Percentiles rank a stretch among this genome's conserved stretches.
Evolutionary conservation across 176 grass and related monocot genomes (phyloP).

Genomic region (Eragrostis nindensis): DNA sequence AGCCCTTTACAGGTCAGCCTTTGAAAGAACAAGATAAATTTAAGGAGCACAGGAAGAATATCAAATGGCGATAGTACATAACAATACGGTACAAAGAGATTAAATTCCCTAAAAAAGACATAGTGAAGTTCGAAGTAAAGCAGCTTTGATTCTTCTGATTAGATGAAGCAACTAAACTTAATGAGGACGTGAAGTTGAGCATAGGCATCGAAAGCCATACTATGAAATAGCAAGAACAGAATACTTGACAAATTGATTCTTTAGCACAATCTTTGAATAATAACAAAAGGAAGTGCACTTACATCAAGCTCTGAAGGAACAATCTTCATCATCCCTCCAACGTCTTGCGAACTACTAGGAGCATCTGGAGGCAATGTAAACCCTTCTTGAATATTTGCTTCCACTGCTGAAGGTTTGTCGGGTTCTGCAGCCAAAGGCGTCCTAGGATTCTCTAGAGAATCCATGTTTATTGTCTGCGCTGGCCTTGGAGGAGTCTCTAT

Average conservation of each 20-base stretch:
- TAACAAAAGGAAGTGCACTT: slow-evolving; percentile 47
- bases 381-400: slow-evolving; percentile 48
- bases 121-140: not conserved
- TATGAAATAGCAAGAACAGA: not conserved
- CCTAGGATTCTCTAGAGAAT: slow-evolving; percentile 58
- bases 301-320: slow-evolving; percentile 82
- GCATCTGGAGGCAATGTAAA: slow-evolving; percentile 42
- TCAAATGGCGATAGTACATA: not conserved
- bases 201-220: not conserved
- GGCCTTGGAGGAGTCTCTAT: slow-evolving; percentile 67
- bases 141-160: not conserved
- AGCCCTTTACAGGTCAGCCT: too few species aligned
- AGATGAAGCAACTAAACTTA: not conserved
- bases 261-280: not conserved
- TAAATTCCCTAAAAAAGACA: not conserved
- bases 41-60: not conserved
- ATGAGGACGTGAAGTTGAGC: slow-evolving; percentile 13
- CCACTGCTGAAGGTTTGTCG: slow-evolving; percentile 42
- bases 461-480: slow-evolving; percentile 48
- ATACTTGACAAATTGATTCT: not conserved
- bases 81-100: not conserved
- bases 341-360: slow-evolving; percentile 61
- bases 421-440: slow-evolving; percentile 34
- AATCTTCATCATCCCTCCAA: slow-evolving; percentile 83
- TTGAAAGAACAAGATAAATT: not conserved